Evolutionary conservation across 306 rosid species (phyloP), one percentile per base, ranked within the genome.

Genomic region (Quercus dentata): DNA sequence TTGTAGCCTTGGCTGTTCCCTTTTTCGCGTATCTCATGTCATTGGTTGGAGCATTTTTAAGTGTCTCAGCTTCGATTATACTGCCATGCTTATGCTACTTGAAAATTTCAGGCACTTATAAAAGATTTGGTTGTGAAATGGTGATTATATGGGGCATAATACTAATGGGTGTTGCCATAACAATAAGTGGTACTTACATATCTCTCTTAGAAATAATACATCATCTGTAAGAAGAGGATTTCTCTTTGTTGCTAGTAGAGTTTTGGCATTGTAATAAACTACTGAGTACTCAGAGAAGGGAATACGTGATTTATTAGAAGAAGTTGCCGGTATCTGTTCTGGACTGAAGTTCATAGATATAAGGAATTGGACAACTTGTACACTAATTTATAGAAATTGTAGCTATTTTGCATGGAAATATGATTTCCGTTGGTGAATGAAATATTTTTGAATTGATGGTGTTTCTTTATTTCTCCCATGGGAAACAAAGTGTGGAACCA

Each of bases 51-150:
- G 94, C 95, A 3, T 71, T 94, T 76, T 52, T 90, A 13, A 89
- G 96, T 28, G 84, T 89, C 10, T 79, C 92, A 5, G 94, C 88
- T 76, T 90, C 97, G 2, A 84, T 89, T 74, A 57, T 89, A 44
- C 79, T 94, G 12, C 96, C 96, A 56, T 94, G 92, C 38, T 76
- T 86, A 31, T 92, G 92, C 79, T 94, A 90, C 89, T 76, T 94
- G 54, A 94, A 81, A 86, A 86, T 94, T 76, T 91, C 92, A 8
- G 95, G 87, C 2, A 65, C 27, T 8, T 84, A 82, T 31, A 57
- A 9, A 33, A 83, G 63, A 41, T 61, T 86, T 71, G 82, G 88
- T 52, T 18, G 63, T 55, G 92, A 89, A 63, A 77, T 74, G 0
- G 25, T 74, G 0, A 44, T 18, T 12, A 44, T 89, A 33, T 38